Percentiles rank a stretch among this genome's conserved stretches.
Evolutionary conservation across 306 rosid species (phyloP).

Genomic region (Ormosia semicastrata): DNA sequence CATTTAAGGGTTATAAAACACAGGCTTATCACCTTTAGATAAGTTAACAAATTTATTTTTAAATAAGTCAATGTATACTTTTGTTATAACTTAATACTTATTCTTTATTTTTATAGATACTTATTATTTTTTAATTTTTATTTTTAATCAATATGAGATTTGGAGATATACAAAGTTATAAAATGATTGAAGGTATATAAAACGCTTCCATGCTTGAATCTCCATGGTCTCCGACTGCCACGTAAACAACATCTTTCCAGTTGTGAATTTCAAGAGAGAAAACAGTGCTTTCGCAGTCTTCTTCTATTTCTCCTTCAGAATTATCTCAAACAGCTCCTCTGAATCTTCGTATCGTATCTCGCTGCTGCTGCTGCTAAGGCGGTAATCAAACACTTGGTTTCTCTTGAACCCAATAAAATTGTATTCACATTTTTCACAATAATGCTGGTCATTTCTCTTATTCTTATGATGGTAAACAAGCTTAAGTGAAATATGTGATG

Average conservation of each 20-base stretch:
- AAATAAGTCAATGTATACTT: no score
- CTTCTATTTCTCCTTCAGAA: constrained; percentile 42
- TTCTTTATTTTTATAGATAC: no score
- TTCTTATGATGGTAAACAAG: not conserved
- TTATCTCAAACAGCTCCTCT: constrained; percentile 21
- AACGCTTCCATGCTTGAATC: constrained; percentile 65
- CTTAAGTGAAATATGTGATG: not conserved
- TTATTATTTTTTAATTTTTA: no score
- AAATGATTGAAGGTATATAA: not conserved
- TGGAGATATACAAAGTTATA: no score
- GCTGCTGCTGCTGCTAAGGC: not conserved
- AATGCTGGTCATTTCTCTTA: not conserved
- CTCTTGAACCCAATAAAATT: constrained; percentile 1
- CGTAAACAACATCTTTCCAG: constrained; percentile 47
- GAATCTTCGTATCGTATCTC: constrained; percentile 52
- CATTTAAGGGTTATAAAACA: no score
- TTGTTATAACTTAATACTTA: no score
- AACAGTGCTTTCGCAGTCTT: constrained; percentile 47
- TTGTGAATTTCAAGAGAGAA: constrained; percentile 33
- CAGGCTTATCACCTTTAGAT: no score
- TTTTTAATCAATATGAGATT: no score
- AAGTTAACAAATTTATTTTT: no score
- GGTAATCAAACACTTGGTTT: constrained; percentile 22
- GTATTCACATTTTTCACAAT: not conserved
- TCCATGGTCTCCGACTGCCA: constrained; percentile 44